Evolutionary conservation across 176 grass and related monocot species (phyloP), one percentile per base, ranked within the genome.

Genomic region (Calamus simplicifolius): DNA sequence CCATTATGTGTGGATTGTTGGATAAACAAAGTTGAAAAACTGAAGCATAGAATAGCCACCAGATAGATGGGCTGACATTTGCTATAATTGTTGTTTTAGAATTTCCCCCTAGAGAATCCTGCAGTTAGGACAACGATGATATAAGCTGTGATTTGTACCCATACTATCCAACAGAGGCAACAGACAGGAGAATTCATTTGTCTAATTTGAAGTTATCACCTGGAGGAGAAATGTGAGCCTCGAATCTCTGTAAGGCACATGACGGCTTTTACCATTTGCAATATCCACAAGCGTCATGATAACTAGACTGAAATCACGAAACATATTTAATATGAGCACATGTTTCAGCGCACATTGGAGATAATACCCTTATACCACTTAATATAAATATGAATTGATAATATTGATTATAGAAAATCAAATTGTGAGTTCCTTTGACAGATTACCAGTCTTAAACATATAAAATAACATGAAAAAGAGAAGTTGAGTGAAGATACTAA

Each of bases 201-300:
- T 43, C 35, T 13, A 43, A 0, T 43, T 43, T 7, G 35, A 75
- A 60, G 58, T 57, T 72, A 30, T 56, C 49, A 95, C 91, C 83
- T 95, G 91, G 56, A 95, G 91, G 50, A 95, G 86, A 81, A 95
- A 95, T 25, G 90, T 95, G 63, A 95, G 91, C 61, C 77, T 90
- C 66, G 91, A 95, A 77, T 95, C 91, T 73, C 91, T 89, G 64
- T 95, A 95, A 3, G 91, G 86, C 18, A 95, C 86, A 79, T 95
- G 91, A 17, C 91, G 80, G 50, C 50, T 84, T 78, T 79, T 95
- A 58, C 91, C 86, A 69, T 95, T 89, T 59, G 90, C 90, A n/a
- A 95, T 52, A 82, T 95, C 91, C 18, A 86, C 91, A 48, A 95
- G 80, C 56, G 77, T 86, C 91, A 90, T 95, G 61, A 95, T 95